Conservation (phyloP, 1,139 yeast species). For the Saccharomyces hybrid region DNA sequence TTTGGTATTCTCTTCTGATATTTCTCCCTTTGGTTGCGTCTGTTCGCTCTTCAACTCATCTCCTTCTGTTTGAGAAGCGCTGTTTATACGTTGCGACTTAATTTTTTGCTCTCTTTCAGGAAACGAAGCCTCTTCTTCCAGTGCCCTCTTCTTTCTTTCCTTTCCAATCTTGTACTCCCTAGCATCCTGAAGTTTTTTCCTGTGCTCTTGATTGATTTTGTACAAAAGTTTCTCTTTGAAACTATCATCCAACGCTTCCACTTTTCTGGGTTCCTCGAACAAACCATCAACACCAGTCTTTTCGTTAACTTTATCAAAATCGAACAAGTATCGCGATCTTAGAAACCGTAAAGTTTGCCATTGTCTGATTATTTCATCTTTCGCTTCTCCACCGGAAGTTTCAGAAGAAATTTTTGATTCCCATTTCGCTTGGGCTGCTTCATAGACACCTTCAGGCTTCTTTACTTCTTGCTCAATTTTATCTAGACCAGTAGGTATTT, state of each 20-base stretch:
- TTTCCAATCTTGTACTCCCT: constrained; percentile 14
- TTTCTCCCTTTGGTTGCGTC: not conserved
- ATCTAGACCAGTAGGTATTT: constrained; percentile 24
- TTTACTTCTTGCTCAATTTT: constrained; percentile 8
- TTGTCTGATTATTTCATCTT: constrained; percentile 20
- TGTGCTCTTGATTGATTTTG: constrained; percentile 13
- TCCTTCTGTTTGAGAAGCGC: not conserved
- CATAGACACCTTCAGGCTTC: constrained; percentile 15
- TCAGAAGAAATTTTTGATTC: constrained; percentile 1
- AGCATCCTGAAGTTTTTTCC: constrained; percentile 16
- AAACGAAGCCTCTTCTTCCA: constrained; percentile 7
- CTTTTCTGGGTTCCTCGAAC: constrained; percentile 11
- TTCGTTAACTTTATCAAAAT: constrained; percentile 25
- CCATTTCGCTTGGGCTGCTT: constrained; percentile 8
- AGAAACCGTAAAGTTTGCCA: constrained; percentile 28
- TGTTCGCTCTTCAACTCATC: not conserved
- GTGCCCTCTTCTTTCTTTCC: constrained; percentile 12
- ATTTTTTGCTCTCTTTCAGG: not conserved
- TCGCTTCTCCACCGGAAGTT: constrained; percentile 1
- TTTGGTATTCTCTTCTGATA: not conserved
- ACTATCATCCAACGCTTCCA: constrained; percentile 5
- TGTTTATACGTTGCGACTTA: not conserved
- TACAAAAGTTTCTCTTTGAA: constrained; percentile 5
- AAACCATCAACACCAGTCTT: constrained; percentile 21
- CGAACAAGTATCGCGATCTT: constrained; percentile 22